phyloP scores from a whole-genome alignment of 345 rosid genomes.

The Viola odorata region DNA sequence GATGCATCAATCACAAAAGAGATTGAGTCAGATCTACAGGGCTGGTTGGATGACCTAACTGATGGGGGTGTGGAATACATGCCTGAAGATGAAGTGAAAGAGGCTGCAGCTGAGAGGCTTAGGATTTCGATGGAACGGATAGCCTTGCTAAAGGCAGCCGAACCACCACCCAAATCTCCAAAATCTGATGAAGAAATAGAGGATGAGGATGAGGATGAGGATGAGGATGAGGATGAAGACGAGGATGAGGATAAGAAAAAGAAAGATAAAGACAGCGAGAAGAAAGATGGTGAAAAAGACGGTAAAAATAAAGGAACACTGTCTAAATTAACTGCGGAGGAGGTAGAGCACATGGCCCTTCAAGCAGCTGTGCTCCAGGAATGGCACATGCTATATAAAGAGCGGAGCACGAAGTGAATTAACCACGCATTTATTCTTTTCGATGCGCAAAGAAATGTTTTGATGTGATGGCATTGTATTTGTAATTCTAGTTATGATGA shows the following conservation, averaged over 20 bases:
- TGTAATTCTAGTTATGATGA: conserved; percentile 8
- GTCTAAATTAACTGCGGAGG: conserved; percentile 85
- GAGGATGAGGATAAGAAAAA: conserved; percentile 9
- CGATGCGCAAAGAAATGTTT: not conserved
- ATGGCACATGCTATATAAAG: conserved; percentile 89
- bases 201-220: conserved; percentile 19
- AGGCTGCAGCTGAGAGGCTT: conserved; percentile 80
- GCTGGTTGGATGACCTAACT: conserved; percentile 94
- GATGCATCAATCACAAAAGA: conserved; percentile 90
- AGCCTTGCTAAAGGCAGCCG: conserved; percentile 87
- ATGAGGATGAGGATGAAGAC: too few species aligned
- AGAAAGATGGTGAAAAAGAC: conserved; percentile 34
- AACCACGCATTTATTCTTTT: not conserved
- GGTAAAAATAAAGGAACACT: conserved; percentile 61
- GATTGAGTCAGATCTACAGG: conserved; percentile 86
- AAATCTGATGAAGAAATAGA: conserved; percentile 46
- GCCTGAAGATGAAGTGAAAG: conserved; percentile 97
- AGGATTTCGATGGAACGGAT: conserved; percentile 89
- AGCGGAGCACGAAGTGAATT: conserved; percentile 47
- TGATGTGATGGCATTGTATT: conserved; percentile 14
- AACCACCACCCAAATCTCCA: conserved; percentile 55
- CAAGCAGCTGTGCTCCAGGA: conserved; percentile 94
- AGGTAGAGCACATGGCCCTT: conserved; percentile 91
- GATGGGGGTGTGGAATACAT: conserved; percentile 91
- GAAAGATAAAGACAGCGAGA: conserved; percentile 23